Evolutionary conservation across 306 rosid genomes (phyloP), one percentile per base, ranked within the genome.

Genomic region (Adenanthera pavonina): DNA sequence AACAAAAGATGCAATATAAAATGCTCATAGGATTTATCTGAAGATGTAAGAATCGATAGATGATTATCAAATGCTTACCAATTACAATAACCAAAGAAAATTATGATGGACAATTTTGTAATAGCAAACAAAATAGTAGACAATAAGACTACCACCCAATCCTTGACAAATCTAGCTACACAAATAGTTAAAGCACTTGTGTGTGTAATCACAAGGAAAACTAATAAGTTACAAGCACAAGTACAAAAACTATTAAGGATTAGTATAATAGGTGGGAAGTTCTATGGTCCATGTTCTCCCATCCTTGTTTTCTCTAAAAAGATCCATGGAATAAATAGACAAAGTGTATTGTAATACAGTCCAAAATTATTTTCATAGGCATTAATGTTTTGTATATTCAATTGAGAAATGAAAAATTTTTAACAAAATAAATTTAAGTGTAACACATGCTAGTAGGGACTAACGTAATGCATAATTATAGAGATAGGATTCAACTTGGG

Each of bases 181-280:
- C 99, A 96, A 86, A 95, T 93, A 65, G 99, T 95, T 91, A 95
- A 88, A 74, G 99, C 99, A 85, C 98, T 95, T 75, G 99, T 95
- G 84, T 95, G 98, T 20, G 97, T 88, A 79, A 95, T 95, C 74
- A 95, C 99, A 44, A 95, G 97, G 90, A 93, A 95, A 90, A 95
- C 99, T 47, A 98, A 95, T 73, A 95, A 85, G 94, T 95, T 95
- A 61, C 93, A 92, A 52, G 98, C 98, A 84, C 93, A 95, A 73
- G 99, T 95, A 81, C 99, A 95, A 62, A 95, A 88, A 80, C 96
- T 93, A 69, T 93, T 95, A 80, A 95, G 98, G 61, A 86, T 10
- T 72, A 95, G 89, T 83, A 95, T 82, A 72, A 81, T 46, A 25
- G 97, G 89, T 15, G 98, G 98, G 84, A 93, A 93, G 88, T 87